phyloP scores from a whole-genome alignment of 257 asterid genomes.

The Hygrophila difformis region DNA sequence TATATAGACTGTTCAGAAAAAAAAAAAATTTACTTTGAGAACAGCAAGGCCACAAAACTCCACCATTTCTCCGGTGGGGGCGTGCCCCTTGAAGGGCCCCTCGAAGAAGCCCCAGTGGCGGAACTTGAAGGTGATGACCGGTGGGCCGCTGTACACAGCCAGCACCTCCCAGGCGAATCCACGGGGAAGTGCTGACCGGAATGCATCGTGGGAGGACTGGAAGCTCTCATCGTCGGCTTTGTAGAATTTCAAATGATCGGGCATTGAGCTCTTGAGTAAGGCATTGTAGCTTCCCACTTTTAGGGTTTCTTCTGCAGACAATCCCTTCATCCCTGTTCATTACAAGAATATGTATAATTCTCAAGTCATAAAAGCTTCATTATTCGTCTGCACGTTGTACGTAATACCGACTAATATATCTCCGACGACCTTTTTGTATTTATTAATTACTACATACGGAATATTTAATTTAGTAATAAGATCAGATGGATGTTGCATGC shows the following conservation, averaged over 20 bases:
- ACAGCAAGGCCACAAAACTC: slow-evolving; percentile 61
- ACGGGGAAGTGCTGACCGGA: slow-evolving; percentile 65
- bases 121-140: slow-evolving; percentile 59
- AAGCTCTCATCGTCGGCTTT: slow-evolving; percentile 79
- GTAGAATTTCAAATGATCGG: slow-evolving; percentile 61
- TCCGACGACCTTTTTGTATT: too few species aligned
- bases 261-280: slow-evolving; percentile 69
- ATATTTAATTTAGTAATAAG: too few species aligned
- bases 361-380: too few species aligned
- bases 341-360: not conserved
- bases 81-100: slow-evolving; percentile 72
- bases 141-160: slow-evolving; percentile 68
- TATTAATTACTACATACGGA: too few species aligned
- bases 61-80: slow-evolving; percentile 66
- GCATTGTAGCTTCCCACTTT: slow-evolving; percentile 75
- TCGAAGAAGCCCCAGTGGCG: slow-evolving; percentile 94
- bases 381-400: too few species aligned
- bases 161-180: slow-evolving; percentile 91
- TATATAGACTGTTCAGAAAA: too few species aligned
- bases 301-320: slow-evolving; percentile 64
- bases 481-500: too few species aligned
- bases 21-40: slow-evolving; percentile 38
- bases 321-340: slow-evolving; percentile 50
- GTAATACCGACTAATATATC: too few species aligned
- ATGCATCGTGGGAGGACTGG: slow-evolving; percentile 67